A percentile compares a stretch with the other conserved stretches of the same genome.
Conservation (phyloP, 2,329 filamentous ascomycete species). For the Phyllosticta paracitricarpa region DNA sequence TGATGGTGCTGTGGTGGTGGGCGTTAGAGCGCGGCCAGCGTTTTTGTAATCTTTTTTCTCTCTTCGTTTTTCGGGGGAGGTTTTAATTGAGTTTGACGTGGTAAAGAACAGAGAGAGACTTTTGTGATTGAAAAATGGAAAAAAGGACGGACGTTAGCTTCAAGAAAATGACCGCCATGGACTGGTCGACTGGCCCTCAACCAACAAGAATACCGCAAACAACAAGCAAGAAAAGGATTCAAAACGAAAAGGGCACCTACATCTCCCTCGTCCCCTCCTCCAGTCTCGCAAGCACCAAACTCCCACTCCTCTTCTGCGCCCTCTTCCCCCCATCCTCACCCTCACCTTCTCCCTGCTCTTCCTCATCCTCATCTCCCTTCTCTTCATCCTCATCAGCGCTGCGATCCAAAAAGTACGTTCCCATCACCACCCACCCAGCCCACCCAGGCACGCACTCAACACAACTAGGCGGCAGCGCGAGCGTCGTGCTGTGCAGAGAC, state of each 20-base stretch:
- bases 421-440: slow-evolving; percentile 62
- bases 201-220: not conserved
- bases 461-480: slow-evolving; percentile 66
- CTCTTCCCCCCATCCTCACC: slow-evolving; percentile 3
- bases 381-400: slow-evolving; percentile 19
- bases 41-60: too few species aligned
- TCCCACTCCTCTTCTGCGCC: slow-evolving; percentile 59
- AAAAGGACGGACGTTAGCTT: too few species aligned
- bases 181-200: too few species aligned
- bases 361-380: slow-evolving; percentile 23
- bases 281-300: slow-evolving; percentile 57
- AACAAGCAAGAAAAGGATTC: slow-evolving; percentile 20
- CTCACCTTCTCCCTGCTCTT: not conserved
- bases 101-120: too few species aligned
- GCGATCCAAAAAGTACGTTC: slow-evolving; percentile 67
- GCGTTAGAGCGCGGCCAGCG: not conserved
- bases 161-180: too few species aligned
- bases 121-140: too few species aligned
- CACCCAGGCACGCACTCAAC: slow-evolving; percentile 60
- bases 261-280: slow-evolving; percentile 28
- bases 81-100: too few species aligned
- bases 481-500: slow-evolving; percentile 40
- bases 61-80: not conserved
- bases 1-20: slow-evolving; percentile 33
- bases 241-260: slow-evolving; percentile 37